Evolutionary conservation across 345 rosid genomes (phyloP).

Genomic region (Rhodamnia argentea): DNA sequence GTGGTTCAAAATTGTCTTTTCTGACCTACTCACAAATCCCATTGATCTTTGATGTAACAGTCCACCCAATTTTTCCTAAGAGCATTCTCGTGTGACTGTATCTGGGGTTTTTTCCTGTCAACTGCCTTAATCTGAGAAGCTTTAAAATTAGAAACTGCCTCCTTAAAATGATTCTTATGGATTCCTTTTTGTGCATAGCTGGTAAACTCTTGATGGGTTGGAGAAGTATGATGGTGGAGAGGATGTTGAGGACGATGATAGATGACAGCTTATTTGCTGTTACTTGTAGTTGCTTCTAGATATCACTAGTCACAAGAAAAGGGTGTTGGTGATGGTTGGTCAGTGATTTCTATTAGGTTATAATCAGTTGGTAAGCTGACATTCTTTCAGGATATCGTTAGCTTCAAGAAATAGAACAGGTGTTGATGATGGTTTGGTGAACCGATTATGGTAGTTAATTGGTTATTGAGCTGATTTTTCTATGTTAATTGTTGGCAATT

Average conservation of each 20-base stretch:
- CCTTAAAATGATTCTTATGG: neutral
- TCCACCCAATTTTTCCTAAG: neutral
- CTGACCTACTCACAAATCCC: neutral
- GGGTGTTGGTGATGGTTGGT: neutral
- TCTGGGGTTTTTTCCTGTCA: neutral
- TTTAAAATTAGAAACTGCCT: neutral
- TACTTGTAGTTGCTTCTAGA: neutral
- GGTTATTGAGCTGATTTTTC: neutral
- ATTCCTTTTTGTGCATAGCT: neutral
- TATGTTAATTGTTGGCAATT: neutral
- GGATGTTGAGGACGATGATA: neutral
- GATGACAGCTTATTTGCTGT: neutral
- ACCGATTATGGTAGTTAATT: neutral
- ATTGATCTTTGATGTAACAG: neutral
- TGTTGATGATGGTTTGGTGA: neutral
- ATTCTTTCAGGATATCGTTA: neutral
- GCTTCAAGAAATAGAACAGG: neutral
- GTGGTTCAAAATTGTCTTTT: neutral
- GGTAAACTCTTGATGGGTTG: neutral
- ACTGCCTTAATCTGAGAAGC: neutral
- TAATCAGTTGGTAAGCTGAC: neutral
- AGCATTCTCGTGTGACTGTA: neutral
- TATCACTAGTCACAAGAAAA: neutral
- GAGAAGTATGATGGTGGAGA: neutral
- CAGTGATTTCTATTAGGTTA: neutral